Conservation (phyloP, 2,329 filamentous ascomycete species). For the Neofusicoccum umdonicola region DNA sequence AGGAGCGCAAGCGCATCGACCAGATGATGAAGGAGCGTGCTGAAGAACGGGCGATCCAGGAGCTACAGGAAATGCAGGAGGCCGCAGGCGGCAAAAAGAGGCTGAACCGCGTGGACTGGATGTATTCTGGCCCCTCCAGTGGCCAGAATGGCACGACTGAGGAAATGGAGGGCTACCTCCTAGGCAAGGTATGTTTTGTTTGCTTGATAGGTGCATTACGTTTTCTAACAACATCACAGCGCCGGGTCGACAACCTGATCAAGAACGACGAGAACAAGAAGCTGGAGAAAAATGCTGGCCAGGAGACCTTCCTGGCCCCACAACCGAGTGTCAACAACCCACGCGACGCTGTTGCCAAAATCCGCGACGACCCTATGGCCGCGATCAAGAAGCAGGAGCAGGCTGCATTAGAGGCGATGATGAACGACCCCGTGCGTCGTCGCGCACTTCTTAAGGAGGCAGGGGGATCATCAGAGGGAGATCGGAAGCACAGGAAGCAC, state of each 20-base stretch:
- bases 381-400: conserved; percentile 87
- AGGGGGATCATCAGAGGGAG: conserved; percentile 23
- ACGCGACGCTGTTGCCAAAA: conserved; percentile 79
- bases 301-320: conserved; percentile 62
- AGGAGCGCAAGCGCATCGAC: conserved; percentile 91
- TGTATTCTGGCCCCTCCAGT: conserved; percentile 85
- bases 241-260: conserved; percentile 82
- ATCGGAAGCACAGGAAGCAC: conserved; percentile 21
- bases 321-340: conserved; percentile 66
- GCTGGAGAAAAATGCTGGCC: conserved; percentile 52
- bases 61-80: conserved; percentile 86
- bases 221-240: conserved; percentile 23
- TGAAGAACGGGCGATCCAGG: conserved; percentile 88
- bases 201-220: too few relatives aligned
- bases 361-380: conserved; percentile 85
- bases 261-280: conserved; percentile 79
- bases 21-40: conserved; percentile 89
- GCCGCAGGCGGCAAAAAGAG: conserved; percentile 79
- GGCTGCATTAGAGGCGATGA: conserved; percentile 57
- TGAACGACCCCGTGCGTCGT: conserved; percentile 70
- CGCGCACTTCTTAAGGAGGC: conserved; percentile 57
- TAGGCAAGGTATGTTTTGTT: conserved; percentile 64
- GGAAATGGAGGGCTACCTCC: conserved; percentile 88
- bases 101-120: conserved; percentile 89
- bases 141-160: conserved; percentile 67